A percentile compares a stretch with the other conserved stretches of the same genome.
Evolutionary conservation across 2,329 filamentous ascomycete genomes (phyloP).

Genomic region (Cordyceps farinosa): DNA sequence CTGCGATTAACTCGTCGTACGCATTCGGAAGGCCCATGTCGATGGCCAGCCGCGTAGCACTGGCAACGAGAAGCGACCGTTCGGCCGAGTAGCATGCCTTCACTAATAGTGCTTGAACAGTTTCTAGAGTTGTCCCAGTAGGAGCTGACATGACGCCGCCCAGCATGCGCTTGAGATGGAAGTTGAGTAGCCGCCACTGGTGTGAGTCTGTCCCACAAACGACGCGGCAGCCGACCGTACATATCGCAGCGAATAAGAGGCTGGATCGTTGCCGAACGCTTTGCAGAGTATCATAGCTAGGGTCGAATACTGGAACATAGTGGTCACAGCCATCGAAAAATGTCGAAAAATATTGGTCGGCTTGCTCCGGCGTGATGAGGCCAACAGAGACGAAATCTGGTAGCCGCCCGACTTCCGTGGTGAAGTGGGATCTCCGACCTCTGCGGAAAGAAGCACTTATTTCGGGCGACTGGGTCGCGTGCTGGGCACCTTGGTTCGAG

Average conservation of each 20-base stretch:
- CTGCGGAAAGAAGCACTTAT: neutral
- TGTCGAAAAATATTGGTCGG: conserved; percentile 23
- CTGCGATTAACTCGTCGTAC: conserved; percentile 36
- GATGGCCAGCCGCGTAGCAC: conserved; percentile 49
- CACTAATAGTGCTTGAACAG: conserved; percentile 49
- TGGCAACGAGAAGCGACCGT: conserved; percentile 45
- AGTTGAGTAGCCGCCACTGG: conserved; percentile 40
- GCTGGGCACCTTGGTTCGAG: neutral
- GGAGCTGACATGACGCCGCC: conserved; percentile 32
- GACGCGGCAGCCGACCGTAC: conserved; percentile 49
- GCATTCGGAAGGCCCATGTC: conserved; percentile 44
- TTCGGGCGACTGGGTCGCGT: neutral
- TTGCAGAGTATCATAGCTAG: conserved; percentile 39
- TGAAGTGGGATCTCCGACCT: conserved; percentile 21
- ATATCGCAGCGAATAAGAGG: conserved; percentile 49
- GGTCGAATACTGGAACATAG: conserved; percentile 28
- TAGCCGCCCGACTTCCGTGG: conserved; percentile 12
- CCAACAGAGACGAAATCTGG: conserved; percentile 25
- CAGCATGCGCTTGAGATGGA: conserved; percentile 42
- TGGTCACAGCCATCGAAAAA: conserved; percentile 29
- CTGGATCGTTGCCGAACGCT: conserved; percentile 44
- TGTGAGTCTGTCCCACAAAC: conserved; percentile 36
- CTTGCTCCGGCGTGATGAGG: conserved; percentile 24
- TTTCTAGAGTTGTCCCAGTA: conserved; percentile 39
- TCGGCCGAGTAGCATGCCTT: conserved; percentile 52